phyloP scores from a whole-genome alignment of 23 red algal genomes.

The Agarophyton chilense region DNA sequence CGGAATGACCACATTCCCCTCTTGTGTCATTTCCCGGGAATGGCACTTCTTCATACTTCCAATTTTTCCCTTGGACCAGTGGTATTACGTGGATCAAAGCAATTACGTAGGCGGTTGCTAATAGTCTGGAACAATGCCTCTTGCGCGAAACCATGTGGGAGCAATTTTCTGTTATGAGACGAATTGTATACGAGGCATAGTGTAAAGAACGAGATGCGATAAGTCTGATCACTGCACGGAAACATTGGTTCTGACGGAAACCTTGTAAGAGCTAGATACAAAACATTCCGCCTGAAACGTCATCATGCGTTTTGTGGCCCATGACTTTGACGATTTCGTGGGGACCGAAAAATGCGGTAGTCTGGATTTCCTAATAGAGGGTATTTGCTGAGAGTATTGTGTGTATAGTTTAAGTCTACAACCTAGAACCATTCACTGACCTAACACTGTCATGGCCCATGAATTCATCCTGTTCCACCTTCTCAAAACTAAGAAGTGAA shows the following conservation, averaged over 20 bases:
- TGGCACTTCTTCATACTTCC: neutral
- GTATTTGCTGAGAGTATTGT: neutral
- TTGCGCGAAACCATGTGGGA: slow-evolving; percentile 10
- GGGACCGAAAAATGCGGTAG: neutral
- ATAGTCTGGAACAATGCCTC: neutral
- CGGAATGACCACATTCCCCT: slow-evolving; percentile 3
- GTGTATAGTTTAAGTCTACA: neutral
- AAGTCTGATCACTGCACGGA: neutral
- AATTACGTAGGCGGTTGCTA: neutral
- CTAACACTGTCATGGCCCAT: too few relatives aligned
- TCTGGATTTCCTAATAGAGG: neutral
- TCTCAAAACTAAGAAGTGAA: too few relatives aligned
- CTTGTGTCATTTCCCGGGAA: neutral
- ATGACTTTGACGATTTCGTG: neutral
- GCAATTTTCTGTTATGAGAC: neutral
- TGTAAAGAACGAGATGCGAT: neutral
- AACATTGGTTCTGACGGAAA: neutral
- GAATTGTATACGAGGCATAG: neutral
- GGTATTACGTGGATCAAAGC: neutral
- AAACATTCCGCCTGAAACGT: neutral
- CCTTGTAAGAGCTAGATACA: neutral
- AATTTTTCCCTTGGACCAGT: neutral
- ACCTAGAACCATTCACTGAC: too few relatives aligned
- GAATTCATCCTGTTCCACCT: too few relatives aligned
- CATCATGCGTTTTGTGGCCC: neutral